phyloP scores from a whole-genome alignment of 2,329 filamentous ascomycete species.

The Lasiodiplodia sp. region DNA sequence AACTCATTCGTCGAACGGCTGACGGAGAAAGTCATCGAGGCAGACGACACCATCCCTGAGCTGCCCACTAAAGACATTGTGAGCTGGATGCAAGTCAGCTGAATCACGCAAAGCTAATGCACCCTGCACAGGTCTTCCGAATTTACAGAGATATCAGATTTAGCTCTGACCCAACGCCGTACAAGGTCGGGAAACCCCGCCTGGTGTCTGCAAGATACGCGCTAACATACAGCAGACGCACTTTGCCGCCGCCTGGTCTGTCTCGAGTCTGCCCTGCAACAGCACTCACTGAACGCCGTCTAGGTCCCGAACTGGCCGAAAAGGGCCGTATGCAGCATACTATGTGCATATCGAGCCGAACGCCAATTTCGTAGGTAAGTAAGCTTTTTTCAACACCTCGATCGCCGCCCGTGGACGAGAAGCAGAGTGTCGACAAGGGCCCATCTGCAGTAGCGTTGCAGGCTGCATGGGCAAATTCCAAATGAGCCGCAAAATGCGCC shows the following conservation, averaged over 20 bases:
- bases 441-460: conserved; percentile 29
- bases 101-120: conserved; percentile 21
- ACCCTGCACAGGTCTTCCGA: conserved; percentile 68
- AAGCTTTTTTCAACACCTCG: conserved; percentile 20
- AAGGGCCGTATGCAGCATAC: conserved; percentile 87
- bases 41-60: conserved; percentile 84
- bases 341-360: conserved; percentile 83
- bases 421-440: conserved; percentile 25
- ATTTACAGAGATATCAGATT: conserved; percentile 90
- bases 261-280: conserved; percentile 2
- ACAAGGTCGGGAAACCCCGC: conserved; percentile 69
- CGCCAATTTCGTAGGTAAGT: conserved; percentile 73
- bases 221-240: conserved; percentile 64
- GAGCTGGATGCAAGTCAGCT: conserved; percentile 36
- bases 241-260: conserved; percentile 80
- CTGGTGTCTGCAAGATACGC: conserved; percentile 28
- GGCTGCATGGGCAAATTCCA: conserved; percentile 29
- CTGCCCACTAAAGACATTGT: conserved; percentile 83
- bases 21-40: conserved; percentile 72
- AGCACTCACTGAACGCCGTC: conserved; percentile 26
- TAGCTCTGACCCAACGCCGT: conserved; percentile 82
- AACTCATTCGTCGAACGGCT: conserved; percentile 77
- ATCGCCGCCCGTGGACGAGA: conserved; percentile 16
- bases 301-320: conserved; percentile 82
- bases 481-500: conserved; percentile 30